Evolutionary conservation across 495 filamentous ascomycete species (phyloP).

Genomic region (Penicillium silybi): DNA sequence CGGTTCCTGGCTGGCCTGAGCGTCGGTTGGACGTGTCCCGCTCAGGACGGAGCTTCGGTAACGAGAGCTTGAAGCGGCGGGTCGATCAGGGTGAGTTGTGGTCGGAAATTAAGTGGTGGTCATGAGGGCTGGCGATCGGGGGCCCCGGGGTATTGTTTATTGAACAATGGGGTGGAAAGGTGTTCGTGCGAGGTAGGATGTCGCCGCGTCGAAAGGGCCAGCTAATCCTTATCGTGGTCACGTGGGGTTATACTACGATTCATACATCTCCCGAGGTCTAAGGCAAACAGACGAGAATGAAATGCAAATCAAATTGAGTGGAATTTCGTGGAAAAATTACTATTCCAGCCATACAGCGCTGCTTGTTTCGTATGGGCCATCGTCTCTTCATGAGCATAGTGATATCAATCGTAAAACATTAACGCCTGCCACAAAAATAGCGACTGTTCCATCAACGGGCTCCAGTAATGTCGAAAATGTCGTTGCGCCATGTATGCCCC

Average conservation of each 20-base stretch:
- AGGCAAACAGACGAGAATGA: background rate
- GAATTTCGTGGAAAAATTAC: background rate
- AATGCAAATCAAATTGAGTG: background rate
- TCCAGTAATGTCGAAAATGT: conserved; percentile 67
- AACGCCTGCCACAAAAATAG: background rate
- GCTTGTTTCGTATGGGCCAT: background rate
- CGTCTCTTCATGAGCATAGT: background rate
- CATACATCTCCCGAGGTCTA: background rate
- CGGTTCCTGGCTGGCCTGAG: background rate
- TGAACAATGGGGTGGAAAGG: background rate
- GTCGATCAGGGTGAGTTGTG: background rate
- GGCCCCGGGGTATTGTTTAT: background rate
- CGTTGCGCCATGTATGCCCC: conserved; percentile 67
- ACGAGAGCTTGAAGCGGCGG: conserved; percentile 1
- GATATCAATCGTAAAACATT: conserved; percentile 8
- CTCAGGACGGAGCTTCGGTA: conserved; percentile 2
- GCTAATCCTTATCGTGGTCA: conserved; percentile 22
- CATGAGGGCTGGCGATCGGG: conserved; percentile 8
- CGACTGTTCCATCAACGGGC: background rate
- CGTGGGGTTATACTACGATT: conserved; percentile 17
- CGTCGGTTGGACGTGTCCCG: background rate
- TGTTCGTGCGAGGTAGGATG: background rate
- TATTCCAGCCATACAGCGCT: background rate
- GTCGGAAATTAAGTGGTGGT: background rate
- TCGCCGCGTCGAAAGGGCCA: conserved; percentile 16